Evolutionary conservation across 306 rosid genomes (phyloP), one percentile per base, ranked within the genome.

Genomic region (Inga leiocalycina): DNA sequence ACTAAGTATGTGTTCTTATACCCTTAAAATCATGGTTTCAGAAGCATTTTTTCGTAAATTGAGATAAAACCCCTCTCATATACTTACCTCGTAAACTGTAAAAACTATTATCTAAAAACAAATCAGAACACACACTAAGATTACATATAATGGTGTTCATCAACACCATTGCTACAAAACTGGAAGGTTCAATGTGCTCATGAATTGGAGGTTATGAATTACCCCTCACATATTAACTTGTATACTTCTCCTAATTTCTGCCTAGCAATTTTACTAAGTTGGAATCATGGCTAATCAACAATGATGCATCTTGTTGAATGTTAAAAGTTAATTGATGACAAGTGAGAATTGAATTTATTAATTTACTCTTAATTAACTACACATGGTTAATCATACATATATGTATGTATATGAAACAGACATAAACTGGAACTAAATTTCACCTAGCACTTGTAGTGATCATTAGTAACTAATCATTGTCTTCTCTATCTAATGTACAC

Each of bases 241-340:
- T 20, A 14, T 17, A 20, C 45, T 66, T 37, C 46, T 30, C 37
- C 45, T 20, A 39, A 39, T 39, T 19, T 75, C 44, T 46, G 39
- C 24, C 44, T 46, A 45, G 13, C 77, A 4, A 57, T 76, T 32
- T 43, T 59, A 67, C 14, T 57, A 67, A 44, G 71, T 22, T 70
- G 78, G 54, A 59, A 39, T 76, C 30, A 70, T 77, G 52, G 65
- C 46, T 59, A 54, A 22, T 39, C 49, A 52, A 72, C 17, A 57
- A 72, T 59, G 64, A 71, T 80, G 2, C 3, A 39, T 71, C 54
- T 19, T 22, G 43, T 73, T 73, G 22, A 59, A 71, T 44, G 20
- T 71, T 44, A 4, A 24, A 44, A 22, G 34, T 59, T 59, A 59
- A 0, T 17, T 44, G 74, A 41, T 70, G 9, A 71, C 45, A 71